phyloP scores from a whole-genome alignment of 208 protist species.

The Wallacemonas sp. region DNA sequence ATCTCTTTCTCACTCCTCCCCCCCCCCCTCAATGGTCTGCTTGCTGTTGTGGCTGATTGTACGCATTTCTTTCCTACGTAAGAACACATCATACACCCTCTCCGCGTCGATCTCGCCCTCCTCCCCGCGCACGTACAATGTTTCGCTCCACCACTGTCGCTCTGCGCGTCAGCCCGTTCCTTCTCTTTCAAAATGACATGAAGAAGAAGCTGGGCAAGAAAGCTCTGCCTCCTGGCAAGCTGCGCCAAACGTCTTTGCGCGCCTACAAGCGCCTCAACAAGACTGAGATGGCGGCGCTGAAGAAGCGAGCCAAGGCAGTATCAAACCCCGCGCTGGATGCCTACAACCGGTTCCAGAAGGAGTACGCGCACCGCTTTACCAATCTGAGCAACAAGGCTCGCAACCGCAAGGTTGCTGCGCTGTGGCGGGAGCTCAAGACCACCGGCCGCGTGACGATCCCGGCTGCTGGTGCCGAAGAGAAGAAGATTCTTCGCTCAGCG shows the following conservation, averaged over 20 bases:
- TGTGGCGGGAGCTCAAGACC: slow-evolving; percentile 65
- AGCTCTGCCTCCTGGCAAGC: not conserved
- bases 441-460: slow-evolving; percentile 31
- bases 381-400: slow-evolving; percentile 59
- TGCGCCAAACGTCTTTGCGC: slow-evolving; percentile 17
- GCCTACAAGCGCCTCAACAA: slow-evolving; percentile 49
- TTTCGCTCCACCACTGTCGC: slow-evolving; percentile 32
- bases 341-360: slow-evolving; percentile 75
- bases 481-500: slow-evolving; percentile 25
- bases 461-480: slow-evolving; percentile 17
- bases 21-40: too few relatives aligned
- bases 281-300: slow-evolving; percentile 34
- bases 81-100: not conserved
- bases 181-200: slow-evolving; percentile 63
- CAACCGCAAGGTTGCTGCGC: slow-evolving; percentile 61
- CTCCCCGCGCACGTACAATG: too few relatives aligned
- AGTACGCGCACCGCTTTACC: slow-evolving; percentile 47
- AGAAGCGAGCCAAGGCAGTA: slow-evolving; percentile 36
- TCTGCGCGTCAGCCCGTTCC: slow-evolving; percentile 62
- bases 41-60: too few relatives aligned
- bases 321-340: slow-evolving; percentile 64
- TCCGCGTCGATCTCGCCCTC: too few relatives aligned
- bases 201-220: slow-evolving; percentile 19
- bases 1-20: too few relatives aligned
- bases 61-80: not conserved